Percentiles rank a stretch among this genome's conserved stretches.
Evolutionary conservation across 176 grass and related monocot species (phyloP).

Genomic region (Avena insularis): DNA sequence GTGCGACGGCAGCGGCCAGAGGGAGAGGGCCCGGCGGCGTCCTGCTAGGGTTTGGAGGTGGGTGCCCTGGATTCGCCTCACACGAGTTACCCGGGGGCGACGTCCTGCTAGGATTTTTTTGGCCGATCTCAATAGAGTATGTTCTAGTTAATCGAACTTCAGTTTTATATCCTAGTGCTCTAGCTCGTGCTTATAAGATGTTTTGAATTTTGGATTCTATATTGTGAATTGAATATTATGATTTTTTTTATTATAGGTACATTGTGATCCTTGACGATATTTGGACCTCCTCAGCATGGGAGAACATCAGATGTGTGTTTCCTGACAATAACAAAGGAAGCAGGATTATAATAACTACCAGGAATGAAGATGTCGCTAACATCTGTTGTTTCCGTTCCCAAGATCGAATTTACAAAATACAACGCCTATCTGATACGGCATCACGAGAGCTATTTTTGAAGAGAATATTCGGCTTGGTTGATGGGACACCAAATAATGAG

Average conservation of each 20-base stretch:
- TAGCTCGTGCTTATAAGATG: neutral
- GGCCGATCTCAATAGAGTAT: too few relatives aligned
- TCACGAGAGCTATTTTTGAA: constrained; percentile 42
- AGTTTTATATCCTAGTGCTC: neutral
- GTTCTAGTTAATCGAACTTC: neutral
- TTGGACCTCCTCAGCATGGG: constrained; percentile 44
- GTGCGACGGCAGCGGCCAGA: too few relatives aligned
- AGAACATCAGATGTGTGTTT: constrained; percentile 46
- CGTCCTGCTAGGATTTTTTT: too few relatives aligned
- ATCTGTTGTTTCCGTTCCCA: constrained; percentile 42
- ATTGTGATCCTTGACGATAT: constrained; percentile 59
- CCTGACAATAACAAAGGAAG: constrained; percentile 53
- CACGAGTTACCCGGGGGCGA: too few relatives aligned
- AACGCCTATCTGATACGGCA: neutral
- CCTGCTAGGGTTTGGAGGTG: too few relatives aligned
- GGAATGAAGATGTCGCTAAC: constrained; percentile 45
- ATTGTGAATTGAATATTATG: neutral
- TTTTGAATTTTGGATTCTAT: neutral
- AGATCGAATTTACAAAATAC: constrained; percentile 51
- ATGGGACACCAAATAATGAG: neutral
- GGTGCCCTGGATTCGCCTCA: too few relatives aligned
- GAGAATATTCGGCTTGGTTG: constrained; percentile 10
- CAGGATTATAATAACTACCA: constrained; percentile 53
- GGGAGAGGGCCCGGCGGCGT: too few relatives aligned
- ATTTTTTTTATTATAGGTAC: neutral